Evolutionary conservation across 1,139 yeast species (phyloP), one percentile per base, ranked within the genome.

Genomic region (Suhomyces maxii): DNA sequence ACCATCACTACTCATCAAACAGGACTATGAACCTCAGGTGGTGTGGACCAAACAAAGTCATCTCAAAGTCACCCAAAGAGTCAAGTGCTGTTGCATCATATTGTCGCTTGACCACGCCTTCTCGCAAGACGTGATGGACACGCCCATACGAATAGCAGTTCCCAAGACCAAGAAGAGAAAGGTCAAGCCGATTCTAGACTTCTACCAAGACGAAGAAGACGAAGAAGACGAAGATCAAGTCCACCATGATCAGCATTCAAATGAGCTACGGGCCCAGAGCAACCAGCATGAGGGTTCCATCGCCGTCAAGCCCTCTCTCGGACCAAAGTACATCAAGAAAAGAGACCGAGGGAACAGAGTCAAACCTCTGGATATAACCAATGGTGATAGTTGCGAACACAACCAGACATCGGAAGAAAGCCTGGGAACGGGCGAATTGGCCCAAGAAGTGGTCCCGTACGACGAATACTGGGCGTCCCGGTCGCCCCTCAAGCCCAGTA

Each of bases 271-370:
- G 2, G 23, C 6, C 23, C 23, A 18, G 23, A 18, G 6, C 23
- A 18, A 18, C 23, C 23, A 18, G 6, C 23, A 18, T 4, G 23
- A 18, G 6, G 23, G 23, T 18, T 18, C 23, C 18, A 4, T 37
- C 34, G 26, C 7, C 8, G 8, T 32, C 23, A 39, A 12, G 32
- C 32, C 23, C 12, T 12, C 23, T 4, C 11, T 18, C 6, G 14
- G 26, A 23, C 45, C 38, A 31, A 42, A 34, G 23, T 42, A 12
- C 18, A 39, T 42, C 26, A 42, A 37, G 31, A 42, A 37, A 26
- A 42, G 34, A 26, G 35, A 42, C 30, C 14, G 45, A 14, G n/a
- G 10, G 4, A 28, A 28, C 31, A 28, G 31, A 7, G 31, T 5
- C 3, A 28, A 28, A 28, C 7, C 9, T 5, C 31, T 4, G 3